Percentiles rank a stretch among this genome's conserved stretches.
Conservation (phyloP, 331 rosid species). For the Pyrus hybrid region DNA sequence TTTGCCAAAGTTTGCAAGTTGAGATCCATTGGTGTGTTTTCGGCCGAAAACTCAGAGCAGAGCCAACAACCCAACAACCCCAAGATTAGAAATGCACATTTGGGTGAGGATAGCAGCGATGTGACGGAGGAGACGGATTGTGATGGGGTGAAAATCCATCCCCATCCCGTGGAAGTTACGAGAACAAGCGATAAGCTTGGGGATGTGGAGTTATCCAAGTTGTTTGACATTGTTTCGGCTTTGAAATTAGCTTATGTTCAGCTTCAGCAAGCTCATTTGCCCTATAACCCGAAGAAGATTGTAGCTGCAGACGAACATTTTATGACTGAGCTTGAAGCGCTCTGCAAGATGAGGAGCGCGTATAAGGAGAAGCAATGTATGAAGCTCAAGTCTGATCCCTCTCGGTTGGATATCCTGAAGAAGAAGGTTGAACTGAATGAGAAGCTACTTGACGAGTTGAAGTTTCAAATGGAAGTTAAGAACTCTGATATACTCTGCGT, state of each 20-base stretch:
- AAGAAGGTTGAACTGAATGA: slow-evolving; percentile 37
- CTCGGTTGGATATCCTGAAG: slow-evolving; percentile 20
- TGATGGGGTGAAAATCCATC: slow-evolving; percentile 35
- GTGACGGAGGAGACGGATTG: slow-evolving; percentile 26
- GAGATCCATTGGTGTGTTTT: slow-evolving; percentile 62
- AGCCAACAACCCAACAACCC: slow-evolving; percentile 16
- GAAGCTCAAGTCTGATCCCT: slow-evolving; percentile 18
- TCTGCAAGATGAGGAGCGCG: slow-evolving; percentile 53
- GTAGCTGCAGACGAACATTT: slow-evolving; percentile 57
- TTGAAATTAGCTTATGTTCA: slow-evolving; percentile 61
- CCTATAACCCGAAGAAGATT: slow-evolving; percentile 57
- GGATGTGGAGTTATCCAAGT: slow-evolving; percentile 29
- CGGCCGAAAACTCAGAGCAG: slow-evolving; percentile 33
- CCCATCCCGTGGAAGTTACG: slow-evolving; percentile 28
- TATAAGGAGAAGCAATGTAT: slow-evolving; percentile 30
- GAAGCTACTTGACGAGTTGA: slow-evolving; percentile 41
- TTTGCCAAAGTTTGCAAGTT: slow-evolving; percentile 56
- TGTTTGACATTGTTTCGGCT: slow-evolving; percentile 51
- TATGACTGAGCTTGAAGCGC: slow-evolving; percentile 60
- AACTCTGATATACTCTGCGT: slow-evolving; percentile 33
- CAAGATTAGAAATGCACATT: not conserved
- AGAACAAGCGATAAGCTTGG: slow-evolving; percentile 15
- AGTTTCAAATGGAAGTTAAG: slow-evolving; percentile 37
- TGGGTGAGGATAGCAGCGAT: slow-evolving; percentile 19
- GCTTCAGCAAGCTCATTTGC: slow-evolving; percentile 81